Percentiles rank a stretch among this genome's conserved stretches.
phyloP scores from a whole-genome alignment of 2,329 filamentous ascomycete species.

The Aureobasidium namibiae region DNA sequence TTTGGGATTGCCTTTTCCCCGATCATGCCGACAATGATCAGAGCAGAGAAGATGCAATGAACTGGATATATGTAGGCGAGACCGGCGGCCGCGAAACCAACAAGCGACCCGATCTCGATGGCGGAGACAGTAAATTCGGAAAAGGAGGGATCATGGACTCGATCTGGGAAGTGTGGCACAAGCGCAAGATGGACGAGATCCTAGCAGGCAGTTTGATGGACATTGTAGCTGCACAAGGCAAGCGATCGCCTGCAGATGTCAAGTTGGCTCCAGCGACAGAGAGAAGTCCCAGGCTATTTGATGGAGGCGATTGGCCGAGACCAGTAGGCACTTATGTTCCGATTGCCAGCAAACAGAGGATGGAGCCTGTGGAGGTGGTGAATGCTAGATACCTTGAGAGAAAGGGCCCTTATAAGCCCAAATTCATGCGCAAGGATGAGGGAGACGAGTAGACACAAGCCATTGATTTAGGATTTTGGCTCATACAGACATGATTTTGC shows the following conservation, averaged over 20 bases:
- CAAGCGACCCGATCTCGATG: constrained; percentile 27
- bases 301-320: constrained; percentile 47
- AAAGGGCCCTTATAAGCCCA: constrained; percentile 36
- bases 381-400: constrained; percentile 51
- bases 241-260: constrained; percentile 17
- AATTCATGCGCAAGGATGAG: constrained; percentile 17
- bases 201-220: constrained; percentile 68
- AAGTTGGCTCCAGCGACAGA: constrained; percentile 11
- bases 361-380: constrained; percentile 52
- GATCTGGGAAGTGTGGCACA: constrained; percentile 76
- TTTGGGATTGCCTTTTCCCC: constrained; percentile 88
- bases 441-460: constrained; percentile 21
- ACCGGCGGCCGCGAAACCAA: constrained; percentile 34
- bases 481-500: constrained; percentile 76
- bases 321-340: constrained; percentile 51
- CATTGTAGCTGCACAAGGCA: constrained; percentile 40
- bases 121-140: constrained; percentile 54
- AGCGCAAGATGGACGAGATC: constrained; percentile 82
- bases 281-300: constrained; percentile 46
- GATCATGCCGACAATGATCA: constrained; percentile 27
- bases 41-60: constrained; percentile 49
- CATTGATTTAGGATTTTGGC: constrained; percentile 35
- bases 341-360: constrained; percentile 46
- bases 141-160: constrained; percentile 60
- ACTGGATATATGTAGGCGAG: constrained; percentile 76